phyloP scores from a whole-genome alignment of 768 basidiomycete species.

The Lepiota venenata region DNA sequence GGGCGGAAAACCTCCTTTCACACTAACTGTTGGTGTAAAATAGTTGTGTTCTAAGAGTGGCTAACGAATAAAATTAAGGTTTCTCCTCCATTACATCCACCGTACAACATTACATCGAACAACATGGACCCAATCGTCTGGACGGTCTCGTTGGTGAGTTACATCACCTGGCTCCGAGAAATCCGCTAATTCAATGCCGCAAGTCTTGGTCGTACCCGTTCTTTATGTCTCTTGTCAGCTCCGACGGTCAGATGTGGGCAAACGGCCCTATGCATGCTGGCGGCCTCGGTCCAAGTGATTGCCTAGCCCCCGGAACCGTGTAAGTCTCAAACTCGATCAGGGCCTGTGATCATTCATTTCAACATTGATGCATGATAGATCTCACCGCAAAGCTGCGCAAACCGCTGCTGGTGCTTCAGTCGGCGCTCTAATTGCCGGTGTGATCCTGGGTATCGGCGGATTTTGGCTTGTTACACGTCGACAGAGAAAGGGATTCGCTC shows the following conservation, averaged over 20 bases:
- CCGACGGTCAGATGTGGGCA: conserved; percentile 43
- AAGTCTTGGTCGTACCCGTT: conserved; percentile 38
- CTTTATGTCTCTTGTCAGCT: conserved; percentile 43
- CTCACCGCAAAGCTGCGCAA: background rate
- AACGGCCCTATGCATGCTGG: conserved; percentile 49
- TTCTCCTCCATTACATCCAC: conserved; percentile 48
- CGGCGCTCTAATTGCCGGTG: background rate
- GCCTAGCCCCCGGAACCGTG: conserved; percentile 38
- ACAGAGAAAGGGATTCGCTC: background rate
- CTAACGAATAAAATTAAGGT: conserved; percentile 26
- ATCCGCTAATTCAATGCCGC: conserved; percentile 25
- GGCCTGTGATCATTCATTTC: background rate
- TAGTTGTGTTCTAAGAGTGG: background rate
- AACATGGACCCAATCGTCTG: conserved; percentile 32
- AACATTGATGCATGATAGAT: background rate
- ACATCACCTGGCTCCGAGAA: background rate
- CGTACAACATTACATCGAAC: conserved; percentile 45
- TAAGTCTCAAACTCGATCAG: conserved; percentile 13
- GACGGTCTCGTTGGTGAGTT: conserved; percentile 36
- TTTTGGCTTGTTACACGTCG: background rate
- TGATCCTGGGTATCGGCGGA: background rate
- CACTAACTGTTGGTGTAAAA: conserved; percentile 34
- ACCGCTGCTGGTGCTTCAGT: conserved; percentile 1
- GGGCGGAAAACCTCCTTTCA: conserved; percentile 46
- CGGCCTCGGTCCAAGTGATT: conserved; percentile 32